Conservation (phyloP, 2,329 filamentous ascomycete genomes). For the Daldinia eschscholtzii region DNA sequence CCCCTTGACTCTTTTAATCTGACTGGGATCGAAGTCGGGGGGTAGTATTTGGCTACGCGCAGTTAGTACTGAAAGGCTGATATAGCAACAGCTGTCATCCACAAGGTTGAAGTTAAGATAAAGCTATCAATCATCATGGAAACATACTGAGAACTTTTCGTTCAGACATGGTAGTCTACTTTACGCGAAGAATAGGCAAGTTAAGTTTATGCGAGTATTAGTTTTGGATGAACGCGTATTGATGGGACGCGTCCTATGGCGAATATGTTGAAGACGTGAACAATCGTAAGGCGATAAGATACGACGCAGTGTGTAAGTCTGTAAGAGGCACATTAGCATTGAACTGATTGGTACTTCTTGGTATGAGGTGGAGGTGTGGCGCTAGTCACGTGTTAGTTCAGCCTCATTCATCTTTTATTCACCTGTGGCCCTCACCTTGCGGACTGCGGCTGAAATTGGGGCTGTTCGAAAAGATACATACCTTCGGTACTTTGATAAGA, state of each 20-base stretch:
- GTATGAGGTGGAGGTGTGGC: conserved; percentile 19
- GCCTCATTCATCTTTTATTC: conserved; percentile 34
- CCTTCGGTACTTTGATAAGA: conserved; percentile 10
- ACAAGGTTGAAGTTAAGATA: not conserved
- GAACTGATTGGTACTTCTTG: not conserved
- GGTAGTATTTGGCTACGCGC: conserved; percentile 65
- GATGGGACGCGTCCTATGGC: conserved; percentile 12
- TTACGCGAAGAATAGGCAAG: not conserved
- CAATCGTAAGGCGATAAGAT: conserved; percentile 19
- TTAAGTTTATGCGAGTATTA: not conserved
- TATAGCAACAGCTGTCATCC: not conserved
- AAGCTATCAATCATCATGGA: conserved; percentile 5
- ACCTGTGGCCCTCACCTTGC: conserved; percentile 20
- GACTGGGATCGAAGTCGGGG: conserved; percentile 91
- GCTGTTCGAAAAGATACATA: conserved; percentile 19
- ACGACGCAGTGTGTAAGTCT: conserved; percentile 14
- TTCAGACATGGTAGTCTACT: conserved; percentile 56
- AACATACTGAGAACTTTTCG: conserved; percentile 57
- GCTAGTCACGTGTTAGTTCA: conserved; percentile 32
- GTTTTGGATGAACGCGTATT: not conserved
- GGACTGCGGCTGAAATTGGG: conserved; percentile 36
- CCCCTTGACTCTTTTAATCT: conserved; percentile 76
- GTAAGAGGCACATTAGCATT: conserved; percentile 1
- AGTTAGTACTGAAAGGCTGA: conserved; percentile 39
- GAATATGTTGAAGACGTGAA: conserved; percentile 26